Evolutionary conservation across 192 early-diverging fungal species (phyloP), one percentile per base, ranked within the genome.

Genomic region (Spizellomyces punctatus): DNA sequence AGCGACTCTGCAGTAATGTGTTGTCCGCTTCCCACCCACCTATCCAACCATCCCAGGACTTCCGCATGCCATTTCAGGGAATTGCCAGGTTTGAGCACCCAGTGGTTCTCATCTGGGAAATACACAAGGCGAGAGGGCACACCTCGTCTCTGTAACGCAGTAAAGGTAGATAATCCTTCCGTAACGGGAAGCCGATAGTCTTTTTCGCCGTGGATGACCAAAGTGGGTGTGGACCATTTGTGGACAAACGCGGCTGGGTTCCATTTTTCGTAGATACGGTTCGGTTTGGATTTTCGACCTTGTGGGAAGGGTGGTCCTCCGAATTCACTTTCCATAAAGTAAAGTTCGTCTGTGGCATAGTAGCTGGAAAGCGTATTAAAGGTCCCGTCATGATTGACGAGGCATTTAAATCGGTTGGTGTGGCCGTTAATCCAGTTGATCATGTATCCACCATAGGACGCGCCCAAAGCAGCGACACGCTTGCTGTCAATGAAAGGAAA

Each of bases 401-500:
- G 41, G 41, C 66, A 75, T 54, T 78, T 77, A 78, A 94, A 94
- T 21, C 87, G 77, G 41, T 82, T 62, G 7, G 87, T 90, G 70
- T 93, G 88, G 8, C 85, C 87, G 67, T 94, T 94, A 68, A 94
- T 79, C 91, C 91, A 94, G 80, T 94, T 94, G 60, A 91, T 81
- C 92, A 91, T 91, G 70, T 86, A 92, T 10, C 90, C 92, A 72
- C 92, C 92, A 76, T 93, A 94, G 7, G 84, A 87, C 1, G 89
- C 91, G 52, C 92, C 92, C 42, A 93, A 71, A 27, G 81, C 91
- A 48, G 80, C 80, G 36, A 93, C 71, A 12, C 88, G 79, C 0
- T 63, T 63, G 3, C 64, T 52, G 72, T 92, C 91, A 36, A 94
- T 82, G 46, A 76, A 89, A 6, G 66, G 46, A 64, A 82, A 81